Base-by-base conservation (phyloP, 1,139 yeast species). In the Candida sojae region DNA sequence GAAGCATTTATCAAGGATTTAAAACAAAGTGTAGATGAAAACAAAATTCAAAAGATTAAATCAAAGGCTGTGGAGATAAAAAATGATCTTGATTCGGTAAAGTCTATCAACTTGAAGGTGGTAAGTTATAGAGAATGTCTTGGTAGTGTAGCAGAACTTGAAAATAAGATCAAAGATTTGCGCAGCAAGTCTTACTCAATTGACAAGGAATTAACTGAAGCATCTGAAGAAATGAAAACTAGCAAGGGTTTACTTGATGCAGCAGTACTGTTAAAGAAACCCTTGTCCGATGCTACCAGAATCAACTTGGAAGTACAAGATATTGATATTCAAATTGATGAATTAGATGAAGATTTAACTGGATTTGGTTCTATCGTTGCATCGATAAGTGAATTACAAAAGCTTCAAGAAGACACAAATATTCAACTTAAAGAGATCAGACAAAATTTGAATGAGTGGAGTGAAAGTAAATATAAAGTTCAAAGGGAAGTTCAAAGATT, bases 351-450 rank as follows among this genome's bases (percentile, higher is more conserved):
- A 3, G 80, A 78, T 36, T 58, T 80, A 32, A 57, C 57, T n/a
- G 74, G 66, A 21, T 68, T 66, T 45, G 70, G 71, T 2, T 57
- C 62, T 0, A 55, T 60, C 1, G 48, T 61, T 3, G 48, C 66
- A 17, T 66, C 81, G 4, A 62, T 79, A 1, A 74, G 74, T 8
- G 88, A 84, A 42, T 62, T 88, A 21, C 88, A 86, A 58, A 64
- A 61, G 8, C 58, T 65, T 9, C 83, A 84, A 51, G 73, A 67
- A 42, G 66, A 63, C 6, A 74, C 75, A 41, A 75, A 67, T 37
- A 64, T 66, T 5, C 69, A 72, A 40, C 66, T 83, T 36, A 83
- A 80, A 56, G 59, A 56, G 1, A 54, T 76, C 5, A 72, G 96
- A 50, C 66, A 64, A 25, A 68, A 66, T 3, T 63, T 86, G 2